Evolutionary conservation across 2,329 filamentous ascomycete genomes (phyloP), one percentile per base, ranked within the genome.

Genomic region (Colletotrichum cereale): DNA sequence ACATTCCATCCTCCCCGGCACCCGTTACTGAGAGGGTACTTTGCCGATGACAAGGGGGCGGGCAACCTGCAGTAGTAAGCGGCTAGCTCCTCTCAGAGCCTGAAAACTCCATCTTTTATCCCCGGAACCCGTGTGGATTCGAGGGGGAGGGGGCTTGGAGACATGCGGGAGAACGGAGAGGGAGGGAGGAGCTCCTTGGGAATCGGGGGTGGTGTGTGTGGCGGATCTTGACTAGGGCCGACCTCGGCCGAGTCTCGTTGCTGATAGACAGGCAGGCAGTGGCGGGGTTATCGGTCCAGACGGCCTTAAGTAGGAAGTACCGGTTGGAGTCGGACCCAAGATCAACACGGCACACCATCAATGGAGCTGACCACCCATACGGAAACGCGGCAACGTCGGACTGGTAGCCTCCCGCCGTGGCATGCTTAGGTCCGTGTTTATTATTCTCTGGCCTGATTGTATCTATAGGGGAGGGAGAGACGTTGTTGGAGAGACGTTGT

Each of bases 91-190:
- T 47, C 47, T 36, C 44, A 16, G 34, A 16, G 31, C 14, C 60
- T 52, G 34, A 18, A 21, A 40, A 62, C 47, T n/a, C 47, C 60
- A 40, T 40, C 24, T 31, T 62, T 62, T 40, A 52, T 62, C 34
- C 52, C 60, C 60, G 34, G 21, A 47, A 31, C 44, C 58, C 16
- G 60, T 4, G 44, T 48, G 60, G 47, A 36, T 48, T 40, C 16
- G 60, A 29, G 34, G 47, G 24, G 44, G 31, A 11, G 56, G 42
- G 44, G 8, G 5, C 14, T 29, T 40, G 60, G n/a, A n/a, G 31
- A 5, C 34, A 40, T 34, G 48, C 47, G 16, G 8, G 10, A 47
- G 57, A n/a, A 24, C 14, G 57, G 47, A 14, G 38, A 31, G 16
- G 34, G 24, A 24, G 12, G 16, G 8, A n/a, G 21, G 42, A n/a